phyloP scores from a whole-genome alignment of 345 rosid species.

The Rhodamnia rubescens region DNA sequence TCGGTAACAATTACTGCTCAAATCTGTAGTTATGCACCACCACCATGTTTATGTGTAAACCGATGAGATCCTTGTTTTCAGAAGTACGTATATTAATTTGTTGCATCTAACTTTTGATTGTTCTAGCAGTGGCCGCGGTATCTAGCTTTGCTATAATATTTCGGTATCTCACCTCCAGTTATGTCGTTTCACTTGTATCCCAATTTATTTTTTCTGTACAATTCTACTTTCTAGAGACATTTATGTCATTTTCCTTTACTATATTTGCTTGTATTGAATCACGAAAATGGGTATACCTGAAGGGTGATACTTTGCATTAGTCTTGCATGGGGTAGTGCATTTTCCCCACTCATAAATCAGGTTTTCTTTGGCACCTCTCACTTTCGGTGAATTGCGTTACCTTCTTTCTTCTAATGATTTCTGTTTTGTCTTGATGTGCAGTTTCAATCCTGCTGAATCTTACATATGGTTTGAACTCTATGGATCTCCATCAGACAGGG shows the following conservation, averaged over 20 bases:
- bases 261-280: neutral
- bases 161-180: neutral
- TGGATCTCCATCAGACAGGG: constrained; percentile 78
- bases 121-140: neutral
- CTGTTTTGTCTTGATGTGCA: constrained; percentile 1
- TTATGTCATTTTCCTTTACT: neutral
- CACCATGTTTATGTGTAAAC: neutral
- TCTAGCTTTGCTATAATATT: neutral
- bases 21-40: neutral
- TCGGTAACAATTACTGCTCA: neutral
- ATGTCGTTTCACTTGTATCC: neutral
- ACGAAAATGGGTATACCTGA: neutral
- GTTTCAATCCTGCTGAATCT: constrained; percentile 82
- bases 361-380: neutral
- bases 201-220: neutral
- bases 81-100: neutral
- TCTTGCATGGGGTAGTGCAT: neutral
- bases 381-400: neutral
- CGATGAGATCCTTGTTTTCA: neutral
- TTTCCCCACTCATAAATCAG: neutral
- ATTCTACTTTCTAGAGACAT: neutral
- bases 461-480: constrained; percentile 82
- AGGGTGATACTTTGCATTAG: neutral
- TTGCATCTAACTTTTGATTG: neutral
- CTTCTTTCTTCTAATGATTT: neutral